Evolutionary conservation across 345 rosid genomes (phyloP).

Genomic region (Lenwebbia sp.): DNA sequence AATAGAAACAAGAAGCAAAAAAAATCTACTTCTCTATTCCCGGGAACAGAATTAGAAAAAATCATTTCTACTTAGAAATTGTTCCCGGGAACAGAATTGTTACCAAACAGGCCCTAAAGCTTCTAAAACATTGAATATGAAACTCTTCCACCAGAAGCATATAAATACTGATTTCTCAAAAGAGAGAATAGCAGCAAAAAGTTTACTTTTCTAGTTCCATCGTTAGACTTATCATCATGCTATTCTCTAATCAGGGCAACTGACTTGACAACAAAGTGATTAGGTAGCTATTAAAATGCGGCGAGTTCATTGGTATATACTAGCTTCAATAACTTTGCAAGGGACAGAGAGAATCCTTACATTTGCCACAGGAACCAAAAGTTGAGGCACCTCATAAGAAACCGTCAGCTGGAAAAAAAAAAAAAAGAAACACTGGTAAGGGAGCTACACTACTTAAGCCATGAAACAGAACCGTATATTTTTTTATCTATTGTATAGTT

Average conservation of each 20-base stretch:
- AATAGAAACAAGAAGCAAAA: too few species aligned
- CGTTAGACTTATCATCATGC: background rate
- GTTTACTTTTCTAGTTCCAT: background rate
- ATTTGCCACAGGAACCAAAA: conserved; percentile 69
- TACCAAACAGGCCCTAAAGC: background rate
- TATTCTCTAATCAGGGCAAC: background rate
- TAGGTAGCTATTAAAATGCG: background rate
- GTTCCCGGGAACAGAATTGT: too few species aligned
- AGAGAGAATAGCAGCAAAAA: background rate
- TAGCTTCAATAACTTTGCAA: background rate
- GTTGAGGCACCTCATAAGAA: conserved; percentile 85
- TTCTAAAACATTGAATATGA: background rate
- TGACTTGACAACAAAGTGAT: background rate
- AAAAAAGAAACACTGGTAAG: background rate
- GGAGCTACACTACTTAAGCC: background rate
- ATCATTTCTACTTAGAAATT: too few species aligned
- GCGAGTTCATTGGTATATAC: background rate
- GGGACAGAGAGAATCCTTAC: conserved; percentile 29
- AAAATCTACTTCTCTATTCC: too few species aligned
- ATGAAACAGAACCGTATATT: background rate
- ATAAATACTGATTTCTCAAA: background rate
- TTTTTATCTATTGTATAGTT: background rate
- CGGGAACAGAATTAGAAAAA: too few species aligned
- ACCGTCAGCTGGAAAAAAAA: conserved; percentile 68
- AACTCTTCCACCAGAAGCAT: background rate